Evolutionary conservation across 2,329 filamentous ascomycete genomes (phyloP).

Genomic region (Hirsutella rhossiliensis): DNA sequence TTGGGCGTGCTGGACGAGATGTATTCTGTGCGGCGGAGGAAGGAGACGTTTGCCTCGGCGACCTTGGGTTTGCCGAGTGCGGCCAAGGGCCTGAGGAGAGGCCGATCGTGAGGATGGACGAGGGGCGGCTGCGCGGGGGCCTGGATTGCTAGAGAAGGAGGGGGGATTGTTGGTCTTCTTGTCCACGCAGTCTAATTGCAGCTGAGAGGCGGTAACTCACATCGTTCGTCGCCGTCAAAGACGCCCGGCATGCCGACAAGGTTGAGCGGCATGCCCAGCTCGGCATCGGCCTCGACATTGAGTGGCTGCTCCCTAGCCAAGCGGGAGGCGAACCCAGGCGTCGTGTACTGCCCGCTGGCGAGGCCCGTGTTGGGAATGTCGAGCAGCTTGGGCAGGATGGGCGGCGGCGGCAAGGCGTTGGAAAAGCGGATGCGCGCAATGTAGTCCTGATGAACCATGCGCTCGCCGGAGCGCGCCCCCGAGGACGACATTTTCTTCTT

Average conservation of each 20-base stretch:
- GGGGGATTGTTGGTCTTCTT: no score
- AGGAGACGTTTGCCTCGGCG: slow-evolving; percentile 70
- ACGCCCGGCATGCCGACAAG: slow-evolving; percentile 89
- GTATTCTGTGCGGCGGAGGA: slow-evolving; percentile 92
- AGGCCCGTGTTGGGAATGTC: slow-evolving; percentile 93
- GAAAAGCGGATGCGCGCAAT: slow-evolving; percentile 92
- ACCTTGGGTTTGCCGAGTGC: slow-evolving; percentile 75
- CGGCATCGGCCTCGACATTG: slow-evolving; percentile 94
- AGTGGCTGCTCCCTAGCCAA: slow-evolving; percentile 83
- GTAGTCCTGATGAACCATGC: slow-evolving; percentile 81
- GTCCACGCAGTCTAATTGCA: no score
- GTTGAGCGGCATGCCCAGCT: slow-evolving; percentile 95
- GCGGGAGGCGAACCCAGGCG: slow-evolving; percentile 77
- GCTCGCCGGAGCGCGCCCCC: slow-evolving; percentile 34
- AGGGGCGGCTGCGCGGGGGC: slow-evolving; percentile 58
- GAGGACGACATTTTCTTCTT: slow-evolving; percentile 19
- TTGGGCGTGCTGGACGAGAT: slow-evolving; percentile 55
- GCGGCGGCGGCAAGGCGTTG: slow-evolving; percentile 88
- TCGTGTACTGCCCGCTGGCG: slow-evolving; percentile 77
- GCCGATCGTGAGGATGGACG: slow-evolving; percentile 72
- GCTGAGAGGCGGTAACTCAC: slow-evolving; percentile 33
- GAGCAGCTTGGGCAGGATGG: slow-evolving; percentile 89
- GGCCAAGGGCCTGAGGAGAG: slow-evolving; percentile 71
- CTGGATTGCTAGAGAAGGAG: slow-evolving; percentile 56
- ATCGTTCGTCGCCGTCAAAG: slow-evolving; percentile 89